Evolutionary conservation across 306 rosid genomes (phyloP), one percentile per base, ranked within the genome.

Genomic region (Acmispon strigosus): DNA sequence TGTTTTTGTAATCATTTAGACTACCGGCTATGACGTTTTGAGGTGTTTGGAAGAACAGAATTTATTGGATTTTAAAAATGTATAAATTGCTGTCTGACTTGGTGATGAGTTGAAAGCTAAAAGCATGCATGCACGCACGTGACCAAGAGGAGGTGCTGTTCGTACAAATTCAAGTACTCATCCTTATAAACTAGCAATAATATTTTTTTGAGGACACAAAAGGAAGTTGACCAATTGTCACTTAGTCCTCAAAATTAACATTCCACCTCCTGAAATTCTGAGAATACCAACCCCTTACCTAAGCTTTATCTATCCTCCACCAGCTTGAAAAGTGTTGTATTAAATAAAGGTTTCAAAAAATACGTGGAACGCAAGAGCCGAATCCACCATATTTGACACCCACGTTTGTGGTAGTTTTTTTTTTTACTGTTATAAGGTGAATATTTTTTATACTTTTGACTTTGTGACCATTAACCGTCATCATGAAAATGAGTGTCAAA

Each of bases 121-220:
- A 27, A 10, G n/a, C n/a, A n/a, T n/a, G n/a, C n/a, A n/a, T n/a
- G 66, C n/a, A n/a, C n/a, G n/a, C 84, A 80, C 81, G 81, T 80
- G 84, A 80, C 55, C 54, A 6, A n/a, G 14, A 16, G 19, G 66
- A 2, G 61, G 37, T 32, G 8, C 6, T n/a, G 49, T 34, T 52
- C 77, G 84, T 59, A 55, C 79, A 36, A 12, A 68, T 69, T 41
- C 11, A 50, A 24, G 80, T 74, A 69, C 69, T n/a, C 18, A n/a
- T 17, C 17, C 49, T 59, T 44, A 6, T 7, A 10, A 14, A 24
- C 42, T 12, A 24, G 10, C 14, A 22, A 29, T 9, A 53, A 16
- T 52, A 48, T 41, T 61, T n/a, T 10, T 13, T 0, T 4, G 32
- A 6, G 3, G 20, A 20, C 58, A 15, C 49, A 42, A 10, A 4